phyloP scores from a whole-genome alignment of 2,329 filamentous ascomycete species.

The Aspergillus sp. region DNA sequence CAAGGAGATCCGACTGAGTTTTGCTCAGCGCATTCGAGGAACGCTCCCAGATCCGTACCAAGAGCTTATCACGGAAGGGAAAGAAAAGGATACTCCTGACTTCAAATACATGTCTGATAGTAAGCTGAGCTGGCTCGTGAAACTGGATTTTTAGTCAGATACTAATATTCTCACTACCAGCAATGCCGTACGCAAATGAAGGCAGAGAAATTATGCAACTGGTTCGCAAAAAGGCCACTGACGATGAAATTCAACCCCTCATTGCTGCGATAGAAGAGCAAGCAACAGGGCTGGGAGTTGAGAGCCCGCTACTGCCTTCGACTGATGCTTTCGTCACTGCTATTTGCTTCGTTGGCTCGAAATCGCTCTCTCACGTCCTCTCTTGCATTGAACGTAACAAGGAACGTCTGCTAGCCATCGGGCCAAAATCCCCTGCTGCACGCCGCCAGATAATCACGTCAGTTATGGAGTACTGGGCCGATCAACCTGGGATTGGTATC shows the following conservation, averaged over 20 bases:
- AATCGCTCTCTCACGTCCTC: constrained; percentile 92
- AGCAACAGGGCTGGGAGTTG: constrained; percentile 66
- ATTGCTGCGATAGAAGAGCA: constrained; percentile 80
- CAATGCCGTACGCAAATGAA: constrained; percentile 77
- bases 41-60: constrained; percentile 85
- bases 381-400: constrained; percentile 95
- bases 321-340: constrained; percentile 93
- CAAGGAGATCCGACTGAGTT: constrained; percentile 95
- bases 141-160: constrained; percentile 2
- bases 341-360: constrained; percentile 90
- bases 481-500: constrained; percentile 87
- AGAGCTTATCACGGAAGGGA: constrained; percentile 75
- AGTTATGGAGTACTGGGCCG: constrained; percentile 89
- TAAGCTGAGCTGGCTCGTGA: constrained; percentile 45
- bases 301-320: constrained; percentile 77
- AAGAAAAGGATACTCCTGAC: constrained; percentile 92
- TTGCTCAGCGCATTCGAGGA: constrained; percentile 92
- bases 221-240: constrained; percentile 78
- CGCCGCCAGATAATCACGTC: constrained; percentile 85
- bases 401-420: constrained; percentile 78
- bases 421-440: constrained; percentile 70
- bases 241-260: constrained; percentile 81
- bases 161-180: constrained; percentile 42
- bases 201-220: constrained; percentile 79
- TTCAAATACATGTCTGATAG: constrained; percentile 83